Base-by-base conservation (phyloP, 192 early-diverging fungal species). In the Rhizophagus clarus region DNA sequence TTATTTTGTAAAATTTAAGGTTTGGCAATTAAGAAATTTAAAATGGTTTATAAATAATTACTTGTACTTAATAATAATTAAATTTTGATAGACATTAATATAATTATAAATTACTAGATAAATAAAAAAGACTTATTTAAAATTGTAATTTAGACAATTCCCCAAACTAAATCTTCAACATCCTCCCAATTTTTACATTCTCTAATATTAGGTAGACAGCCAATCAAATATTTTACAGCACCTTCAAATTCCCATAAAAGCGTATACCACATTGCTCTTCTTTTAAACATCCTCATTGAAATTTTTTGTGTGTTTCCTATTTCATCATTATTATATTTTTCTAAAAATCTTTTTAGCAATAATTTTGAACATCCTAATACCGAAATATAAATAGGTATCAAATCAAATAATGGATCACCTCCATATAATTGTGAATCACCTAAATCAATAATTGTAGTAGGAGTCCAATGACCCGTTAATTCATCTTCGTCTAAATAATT, bases 191-290 rank as follows among this genome's bases (percentile, higher is more conserved):
- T 80, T 8, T 73, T 72, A 82, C 79, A 82, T 62, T 83, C 81
- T 31, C 82, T 81, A 63, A 85, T 80, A 40, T 82, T 77, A 5
- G 84, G 82, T 9, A 83, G 26, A 79, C 78, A 81, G 14, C 66
- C n/a, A 6, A 74, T 47, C n/a, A 83, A 70, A 78, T 85, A 82
- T 60, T 62, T 20, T 7, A 69, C 69, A 37, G 82, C 29, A 3
- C 84, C 84, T 42, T 81, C 84, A 75, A 78, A 80, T 34, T 80
- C 80, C 84, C 84, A 85, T 47, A 85, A 61, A 45, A 85, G 70
- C 12, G 81, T 80, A 61, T 85, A 82, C 84, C 84, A 85, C 80
- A 85, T 80, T 20, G 72, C 72, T 74, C 72, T 74, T 60, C 47
- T 74, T 32, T 32, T 60, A 26, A 74, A 74, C 77, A 80, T n/a